Conservation (phyloP, 331 rosid genomes). For the Malus hybrid region DNA sequence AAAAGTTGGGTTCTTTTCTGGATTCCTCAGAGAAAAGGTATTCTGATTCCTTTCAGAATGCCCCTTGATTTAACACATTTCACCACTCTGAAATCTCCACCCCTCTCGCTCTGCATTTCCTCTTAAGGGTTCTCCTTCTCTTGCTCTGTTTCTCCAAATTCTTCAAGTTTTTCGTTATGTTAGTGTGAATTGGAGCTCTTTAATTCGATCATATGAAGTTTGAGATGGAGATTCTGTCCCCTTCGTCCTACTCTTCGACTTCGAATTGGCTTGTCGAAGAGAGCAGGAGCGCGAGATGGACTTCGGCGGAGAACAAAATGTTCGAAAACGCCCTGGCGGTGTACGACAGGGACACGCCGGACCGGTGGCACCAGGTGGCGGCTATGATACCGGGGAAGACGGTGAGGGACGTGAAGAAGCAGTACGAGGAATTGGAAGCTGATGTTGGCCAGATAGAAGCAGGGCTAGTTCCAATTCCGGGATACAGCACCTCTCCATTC, state of each 20-base stretch:
- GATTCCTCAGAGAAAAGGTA: conserved; percentile 68
- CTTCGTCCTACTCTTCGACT: conserved; percentile 35
- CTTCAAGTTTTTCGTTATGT: neutral
- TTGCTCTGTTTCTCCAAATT: neutral
- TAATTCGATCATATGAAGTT: conserved; percentile 43
- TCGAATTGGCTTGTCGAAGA: conserved; percentile 50
- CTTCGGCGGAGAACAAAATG: conserved; percentile 68
- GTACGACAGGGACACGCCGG: conserved; percentile 64
- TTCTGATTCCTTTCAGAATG: conserved; percentile 83
- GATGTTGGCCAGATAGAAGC: conserved; percentile 81
- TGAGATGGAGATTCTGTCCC: conserved; percentile 62
- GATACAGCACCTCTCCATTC: conserved; percentile 52
- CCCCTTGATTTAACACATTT: conserved; percentile 56
- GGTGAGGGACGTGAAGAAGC: conserved; percentile 52
- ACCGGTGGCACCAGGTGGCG: conserved; percentile 80
- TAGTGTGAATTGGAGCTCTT: conserved; percentile 1
- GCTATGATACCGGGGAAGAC: conserved; percentile 74
- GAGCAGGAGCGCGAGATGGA: conserved; percentile 52
- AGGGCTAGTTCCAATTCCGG: conserved; percentile 69
- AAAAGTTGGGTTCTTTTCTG: conserved; percentile 59
- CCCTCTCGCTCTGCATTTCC: conserved; percentile 21
- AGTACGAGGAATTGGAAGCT: conserved; percentile 59
- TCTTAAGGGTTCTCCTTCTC: neutral
- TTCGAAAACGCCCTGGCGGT: conserved; percentile 89
- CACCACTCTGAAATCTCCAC: conserved; percentile 50